Evolutionary conservation across 495 filamentous ascomycete genomes (phyloP), one percentile per base, ranked within the genome.

Genomic region (Haplographium delicatum): DNA sequence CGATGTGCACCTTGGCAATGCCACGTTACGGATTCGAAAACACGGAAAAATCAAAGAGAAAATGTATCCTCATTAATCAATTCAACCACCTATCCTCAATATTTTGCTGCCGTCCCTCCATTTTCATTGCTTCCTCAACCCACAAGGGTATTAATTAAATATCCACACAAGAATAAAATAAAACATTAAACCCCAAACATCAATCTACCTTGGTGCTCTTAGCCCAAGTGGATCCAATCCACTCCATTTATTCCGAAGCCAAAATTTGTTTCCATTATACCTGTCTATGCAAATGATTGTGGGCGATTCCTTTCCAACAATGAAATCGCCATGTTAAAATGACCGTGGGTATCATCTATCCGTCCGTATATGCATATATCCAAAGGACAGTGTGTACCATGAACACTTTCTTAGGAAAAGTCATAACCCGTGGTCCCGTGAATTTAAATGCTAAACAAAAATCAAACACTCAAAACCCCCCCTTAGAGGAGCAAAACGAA

Each of bases 101-200:
- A 5, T n/a, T n/a, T n/a, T n/a, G 5, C 11, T 35, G 4, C 33
- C 18, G 13, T n/a, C n/a, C 4, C 33, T 35, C 33, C 13, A 31
- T 6, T 31, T 16, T 5, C 18, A 35, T n/a, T n/a, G 13, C 33
- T 35, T 35, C 33, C 33, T 35, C 33, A 35, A 35, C 13, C 33
- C 0, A 18, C 13, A 39, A 39, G 8, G 16, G 5, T 13, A 6
- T 19, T 18, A 4, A 31, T 19, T 39, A 13, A 53, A 39, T 44
- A 40, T 53, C 42, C 42, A 46, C 19, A 53, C 41, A 46, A 38
- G 50, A 53, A 53, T 53, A 20, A 42, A 53, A 53, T 46, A 41
- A 51, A 53, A 53, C 50, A 53, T 53, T 53, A 51, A 46, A 46
- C 28, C 30, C 11, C 15, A 39, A 27, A 19, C 6, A 4, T 44